A percentile compares a stretch with the other conserved stretches of the same genome.
Conservation (phyloP, 2,329 filamentous ascomycete genomes). For the Aureobasidium namibiae region DNA sequence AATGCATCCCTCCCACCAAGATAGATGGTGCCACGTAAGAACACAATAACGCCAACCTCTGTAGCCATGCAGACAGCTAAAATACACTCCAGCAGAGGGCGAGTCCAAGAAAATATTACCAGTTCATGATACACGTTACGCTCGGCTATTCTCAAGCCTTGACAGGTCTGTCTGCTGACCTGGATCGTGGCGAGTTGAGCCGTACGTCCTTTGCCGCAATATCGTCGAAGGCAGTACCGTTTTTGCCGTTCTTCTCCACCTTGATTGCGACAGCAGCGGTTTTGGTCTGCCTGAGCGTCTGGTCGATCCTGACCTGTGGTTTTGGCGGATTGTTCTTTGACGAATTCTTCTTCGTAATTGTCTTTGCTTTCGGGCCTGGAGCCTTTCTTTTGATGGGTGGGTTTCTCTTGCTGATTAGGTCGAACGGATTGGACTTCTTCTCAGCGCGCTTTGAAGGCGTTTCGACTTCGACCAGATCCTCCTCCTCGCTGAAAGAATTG, state of each 20-base stretch:
- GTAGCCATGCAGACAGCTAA: not conserved
- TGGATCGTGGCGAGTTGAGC: constrained; percentile 2
- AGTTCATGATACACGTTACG: constrained; percentile 3
- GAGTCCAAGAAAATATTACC: not conserved
- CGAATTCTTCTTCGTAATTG: constrained; percentile 15
- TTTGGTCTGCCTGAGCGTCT: constrained; percentile 9
- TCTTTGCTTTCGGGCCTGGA: constrained; percentile 16
- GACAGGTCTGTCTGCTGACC: not conserved
- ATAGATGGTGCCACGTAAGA: not conserved
- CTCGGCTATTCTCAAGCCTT: not conserved
- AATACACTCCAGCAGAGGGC: not conserved
- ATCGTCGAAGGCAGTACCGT: constrained; percentile 1
- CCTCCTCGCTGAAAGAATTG: constrained; percentile 14
- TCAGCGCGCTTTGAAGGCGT: constrained; percentile 25
- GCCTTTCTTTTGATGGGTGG: constrained; percentile 5
- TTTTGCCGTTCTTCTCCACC: constrained; percentile 8
- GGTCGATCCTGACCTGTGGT: constrained; percentile 10
- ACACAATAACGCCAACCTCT: not conserved
- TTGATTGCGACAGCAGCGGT: not conserved
- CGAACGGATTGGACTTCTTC: constrained; percentile 13
- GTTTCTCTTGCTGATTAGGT: constrained; percentile 15
- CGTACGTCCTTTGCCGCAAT: constrained; percentile 1
- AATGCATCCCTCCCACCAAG: not conserved
- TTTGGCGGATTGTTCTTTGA: constrained; percentile 13
- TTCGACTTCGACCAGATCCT: constrained; percentile 23